Base-by-base conservation (phyloP, 1,284 basidiomycete genomes). In the Ceratobasidium sp. region DNA sequence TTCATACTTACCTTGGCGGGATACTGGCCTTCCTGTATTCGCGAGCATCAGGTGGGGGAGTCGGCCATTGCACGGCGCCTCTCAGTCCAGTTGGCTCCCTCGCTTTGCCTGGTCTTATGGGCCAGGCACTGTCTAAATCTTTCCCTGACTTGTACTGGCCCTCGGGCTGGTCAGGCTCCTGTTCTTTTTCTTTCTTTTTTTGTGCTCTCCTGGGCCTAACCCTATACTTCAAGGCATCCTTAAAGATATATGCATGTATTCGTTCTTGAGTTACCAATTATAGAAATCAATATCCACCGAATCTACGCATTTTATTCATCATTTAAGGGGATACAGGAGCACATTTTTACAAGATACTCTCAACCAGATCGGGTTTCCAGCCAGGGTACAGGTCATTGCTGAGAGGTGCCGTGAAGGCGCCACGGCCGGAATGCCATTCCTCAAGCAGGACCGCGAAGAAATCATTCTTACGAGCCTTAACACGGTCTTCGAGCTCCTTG, bases 121-220 rank as follows among this genome's bases (percentile, higher is more conserved):
- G 69, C 69, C 56, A 72, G 69, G 69, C 69, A 72, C 58, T 62
- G 46, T 72, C 58, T 72, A 29, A 72, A 72, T 72, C 54, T 72
- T 72, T 72, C 51, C 69, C 69, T 22, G 56, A 51, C 56, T 31
- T 72, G 56, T 48, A 43, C 58, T 62, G 58, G 69, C 69, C 69
- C 58, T 72, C 58, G 69, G 69, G 69, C 69, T 61, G 69, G 69
- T 41, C 58, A 46, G 69, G 69, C 69, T 72, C 69, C 34, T n/a
- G n/a, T n/a, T n/a, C 22, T 39, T 24, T 68, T 31, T 16, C 24
- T 63, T 63, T 63, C 13, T 11, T 59, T 39, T 64, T 64, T 64
- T 34, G 13, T 49, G 43, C 8, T 2, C 43, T 48, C 14, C 43
- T 14, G 29, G 62, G 62, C 62, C 62, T 64, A 64, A 64, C 62